Evolutionary conservation across 164 flowering plant species (phyloP), one percentile per base, ranked within the genome.

Genomic region (Nymphaea thermarum): DNA sequence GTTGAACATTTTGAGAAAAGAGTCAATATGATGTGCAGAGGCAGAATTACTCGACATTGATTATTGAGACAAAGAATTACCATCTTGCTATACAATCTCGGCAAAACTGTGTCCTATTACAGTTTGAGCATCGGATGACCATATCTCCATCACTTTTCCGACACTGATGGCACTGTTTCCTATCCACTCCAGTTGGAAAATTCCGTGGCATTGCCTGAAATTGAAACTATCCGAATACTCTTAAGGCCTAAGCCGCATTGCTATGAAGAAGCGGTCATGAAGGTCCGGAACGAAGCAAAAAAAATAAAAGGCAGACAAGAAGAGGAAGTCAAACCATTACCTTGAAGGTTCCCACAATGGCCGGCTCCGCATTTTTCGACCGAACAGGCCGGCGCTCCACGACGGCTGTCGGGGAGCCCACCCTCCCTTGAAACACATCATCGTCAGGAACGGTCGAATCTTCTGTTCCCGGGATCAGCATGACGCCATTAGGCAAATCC

Each of bases 331-430:
- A 47, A 47, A 47, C 11, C 12, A 43, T 51, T 63, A 89, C 98
- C 98, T 88, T 82, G 76, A 83, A 71, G 66, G 86, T 67, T 5
- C 87, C 78, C 71, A 83, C 65, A 1, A 84, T 87, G 43, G 82
- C 59, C 3, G 86, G 87, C 79, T 87, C 93, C 45, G 89, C 79
- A 78, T 92, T 92, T 73, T 92, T 92, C 3, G 98, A 90, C 68
- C 96, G 80, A 65, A 88, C 79, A 43, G 80, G 65, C 74, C 91
- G 71, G n/a, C 73, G 66, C 5, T 65, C 41, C 41, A 76, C 67
- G 16, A 71, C 71, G 62, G 66, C 66, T 1, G 70, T 44, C 60
- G 77, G 82, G 44, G 70, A 71, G 47, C 90, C 93, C 66, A 86
- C 89, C 60, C 78, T 74, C 63, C 78, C 80, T 66, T 78, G 77